Evolutionary conservation across 495 filamentous ascomycete genomes (phyloP).

Genomic region (Lasiosphaeris hirsuta): DNA sequence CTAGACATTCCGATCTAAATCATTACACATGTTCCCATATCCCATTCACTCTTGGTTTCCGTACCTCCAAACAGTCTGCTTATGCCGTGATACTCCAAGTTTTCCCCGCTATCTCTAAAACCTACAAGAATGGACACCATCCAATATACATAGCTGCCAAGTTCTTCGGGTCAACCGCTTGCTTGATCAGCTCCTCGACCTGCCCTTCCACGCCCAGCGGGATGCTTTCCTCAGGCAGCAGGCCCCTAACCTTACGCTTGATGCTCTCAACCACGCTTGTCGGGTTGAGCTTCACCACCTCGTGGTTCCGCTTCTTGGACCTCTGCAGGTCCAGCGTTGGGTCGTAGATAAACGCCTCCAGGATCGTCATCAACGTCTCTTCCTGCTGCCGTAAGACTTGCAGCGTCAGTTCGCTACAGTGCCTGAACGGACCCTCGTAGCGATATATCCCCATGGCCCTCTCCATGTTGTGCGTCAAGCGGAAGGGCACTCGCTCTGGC

Average conservation of each 20-base stretch:
- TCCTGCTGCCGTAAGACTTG: slow-evolving; percentile 82
- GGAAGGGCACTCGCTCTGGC: slow-evolving; percentile 95
- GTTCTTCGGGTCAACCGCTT: slow-evolving; percentile 73
- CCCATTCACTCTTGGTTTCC: not conserved
- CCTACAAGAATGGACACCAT: slow-evolving; percentile 89
- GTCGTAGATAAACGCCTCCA: slow-evolving; percentile 96
- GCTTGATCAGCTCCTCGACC: slow-evolving; percentile 84
- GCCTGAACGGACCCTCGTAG: slow-evolving; percentile 88
- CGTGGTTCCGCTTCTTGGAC: slow-evolving; percentile 61
- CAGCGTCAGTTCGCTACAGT: slow-evolving; percentile 84
- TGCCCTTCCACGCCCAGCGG: slow-evolving; percentile 93
- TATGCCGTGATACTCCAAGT: not conserved
- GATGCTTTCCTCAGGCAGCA: slow-evolving; percentile 80
- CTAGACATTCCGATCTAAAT: too few species aligned
- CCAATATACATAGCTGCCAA: slow-evolving; percentile 94
- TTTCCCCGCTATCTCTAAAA: not conserved
- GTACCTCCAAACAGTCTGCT: not conserved
- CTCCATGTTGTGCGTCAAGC: slow-evolving; percentile 96
- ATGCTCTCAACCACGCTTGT: slow-evolving; percentile 88
- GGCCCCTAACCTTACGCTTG: slow-evolving; percentile 76
- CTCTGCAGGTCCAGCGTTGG: slow-evolving; percentile 90
- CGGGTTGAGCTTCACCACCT: slow-evolving; percentile 75
- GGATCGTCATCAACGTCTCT: slow-evolving; percentile 92
- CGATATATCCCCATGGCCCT: slow-evolving; percentile 93
- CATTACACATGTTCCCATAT: too few species aligned